Evolutionary conservation across 73 alveolate genomes (phyloP).

Genomic region (Tetrahymena thermophila): DNA sequence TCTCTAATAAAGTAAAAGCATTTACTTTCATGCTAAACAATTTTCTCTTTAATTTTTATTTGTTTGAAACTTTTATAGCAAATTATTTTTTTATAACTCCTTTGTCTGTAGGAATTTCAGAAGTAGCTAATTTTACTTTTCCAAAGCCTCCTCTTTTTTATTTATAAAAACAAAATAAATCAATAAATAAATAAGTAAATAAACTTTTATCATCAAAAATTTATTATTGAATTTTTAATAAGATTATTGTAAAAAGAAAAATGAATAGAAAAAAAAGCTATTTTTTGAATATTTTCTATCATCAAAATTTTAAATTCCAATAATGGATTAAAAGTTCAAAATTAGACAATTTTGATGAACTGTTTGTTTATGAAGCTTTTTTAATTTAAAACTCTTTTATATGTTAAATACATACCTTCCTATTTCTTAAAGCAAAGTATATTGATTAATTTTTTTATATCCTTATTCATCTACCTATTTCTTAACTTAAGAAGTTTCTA

Average conservation of each 20-base stretch:
- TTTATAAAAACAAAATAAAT: background rate
- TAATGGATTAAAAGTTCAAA: too few relatives aligned
- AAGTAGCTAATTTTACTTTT: conserved; percentile 21
- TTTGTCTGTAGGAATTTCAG: background rate
- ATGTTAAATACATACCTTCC: background rate
- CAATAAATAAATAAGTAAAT: too few relatives aligned
- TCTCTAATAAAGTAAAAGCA: conserved; percentile 39
- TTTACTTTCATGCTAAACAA: conserved; percentile 21
- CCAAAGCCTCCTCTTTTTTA: conserved; percentile 31
- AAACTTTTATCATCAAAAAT: too few relatives aligned
- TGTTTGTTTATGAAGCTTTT: too few relatives aligned
- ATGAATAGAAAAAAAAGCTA: too few relatives aligned
- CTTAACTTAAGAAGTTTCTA: conserved; percentile 25
- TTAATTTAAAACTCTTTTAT: too few relatives aligned
- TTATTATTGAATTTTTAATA: too few relatives aligned
- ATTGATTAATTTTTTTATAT: conserved; percentile 11
- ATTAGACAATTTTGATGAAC: too few relatives aligned
- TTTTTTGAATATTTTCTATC: too few relatives aligned
- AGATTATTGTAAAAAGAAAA: too few relatives aligned
- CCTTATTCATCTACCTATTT: conserved; percentile 37
- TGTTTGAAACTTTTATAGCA: conserved; percentile 34
- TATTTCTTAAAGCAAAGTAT: conserved; percentile 2
- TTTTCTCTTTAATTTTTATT: conserved; percentile 30
- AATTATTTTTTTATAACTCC: background rate
- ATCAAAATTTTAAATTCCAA: too few relatives aligned